Evolutionary conservation across 257 asterid species (phyloP).

Genomic region (Eustoma russellianum): DNA sequence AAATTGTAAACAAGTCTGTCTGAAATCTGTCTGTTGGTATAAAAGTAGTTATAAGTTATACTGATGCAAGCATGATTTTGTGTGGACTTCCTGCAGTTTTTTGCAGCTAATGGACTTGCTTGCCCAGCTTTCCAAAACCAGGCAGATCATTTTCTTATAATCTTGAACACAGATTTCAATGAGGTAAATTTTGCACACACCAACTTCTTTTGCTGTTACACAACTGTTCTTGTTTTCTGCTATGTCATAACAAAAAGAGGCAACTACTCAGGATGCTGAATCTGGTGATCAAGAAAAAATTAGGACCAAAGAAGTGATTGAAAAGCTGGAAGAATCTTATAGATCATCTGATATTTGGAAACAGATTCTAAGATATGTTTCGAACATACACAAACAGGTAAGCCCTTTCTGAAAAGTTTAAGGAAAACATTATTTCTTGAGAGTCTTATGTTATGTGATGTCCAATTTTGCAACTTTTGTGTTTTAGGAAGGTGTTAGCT

Average conservation of each 20-base stretch:
- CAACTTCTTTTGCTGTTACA: background rate
- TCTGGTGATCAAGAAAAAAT: slow-evolving; percentile 22
- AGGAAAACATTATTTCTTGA: too few species aligned
- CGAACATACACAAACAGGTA: slow-evolving; percentile 14
- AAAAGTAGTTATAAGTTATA: too few species aligned
- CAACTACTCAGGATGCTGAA: slow-evolving; percentile 36
- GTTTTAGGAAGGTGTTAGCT: background rate
- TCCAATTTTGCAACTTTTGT: background rate
- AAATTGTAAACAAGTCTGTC: too few species aligned
- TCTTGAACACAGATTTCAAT: slow-evolving; percentile 41
- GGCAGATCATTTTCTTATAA: slow-evolving; percentile 46
- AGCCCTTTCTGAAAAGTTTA: background rate
- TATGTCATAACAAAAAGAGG: background rate
- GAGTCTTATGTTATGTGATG: background rate
- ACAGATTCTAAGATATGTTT: slow-evolving; percentile 19
- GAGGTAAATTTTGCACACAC: slow-evolving; percentile 21
- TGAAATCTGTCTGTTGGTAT: too few species aligned
- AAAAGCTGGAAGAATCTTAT: slow-evolving; percentile 33
- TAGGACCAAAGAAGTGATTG: slow-evolving; percentile 28
- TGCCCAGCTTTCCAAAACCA: slow-evolving; percentile 41
- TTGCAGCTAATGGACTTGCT: slow-evolving; percentile 34
- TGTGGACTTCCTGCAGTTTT: slow-evolving; percentile 20
- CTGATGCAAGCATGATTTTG: too few species aligned
- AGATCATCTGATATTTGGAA: slow-evolving; percentile 23
- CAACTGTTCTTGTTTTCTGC: too few species aligned